Evolutionary conservation across 352 stramenopile species (phyloP).

Genomic region (Blastocystis sp.): DNA sequence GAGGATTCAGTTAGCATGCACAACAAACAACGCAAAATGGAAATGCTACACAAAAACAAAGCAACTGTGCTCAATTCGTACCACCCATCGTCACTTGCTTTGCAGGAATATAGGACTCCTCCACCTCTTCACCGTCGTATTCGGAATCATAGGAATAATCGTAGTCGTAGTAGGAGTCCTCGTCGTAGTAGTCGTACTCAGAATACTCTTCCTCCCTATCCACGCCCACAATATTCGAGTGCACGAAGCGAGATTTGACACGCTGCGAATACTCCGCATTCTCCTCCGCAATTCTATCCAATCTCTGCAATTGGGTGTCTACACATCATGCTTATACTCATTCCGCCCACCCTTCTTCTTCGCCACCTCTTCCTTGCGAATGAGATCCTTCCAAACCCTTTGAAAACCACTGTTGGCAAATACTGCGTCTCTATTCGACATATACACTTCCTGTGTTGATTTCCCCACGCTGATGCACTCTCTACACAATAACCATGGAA

Average conservation of each 20-base stretch:
- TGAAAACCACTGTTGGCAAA: slow-evolving; percentile 8
- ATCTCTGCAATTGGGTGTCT: slow-evolving; percentile 15
- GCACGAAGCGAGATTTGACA: slow-evolving; percentile 1
- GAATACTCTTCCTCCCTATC: background rate
- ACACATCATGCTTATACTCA: background rate
- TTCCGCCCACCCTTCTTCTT: background rate
- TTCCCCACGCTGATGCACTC: no score
- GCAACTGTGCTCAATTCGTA: no score
- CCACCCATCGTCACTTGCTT: no score
- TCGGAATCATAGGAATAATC: background rate
- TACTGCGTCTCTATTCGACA: background rate
- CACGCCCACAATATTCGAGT: slow-evolving; percentile 21
- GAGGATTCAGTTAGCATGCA: no score
- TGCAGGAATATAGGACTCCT: no score
- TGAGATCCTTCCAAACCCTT: background rate
- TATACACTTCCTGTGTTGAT: no score
- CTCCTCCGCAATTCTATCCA: slow-evolving; percentile 17
- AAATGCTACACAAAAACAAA: no score
- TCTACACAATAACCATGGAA: no score
- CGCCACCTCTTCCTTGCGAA: slow-evolving; percentile 8
- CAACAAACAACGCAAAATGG: no score
- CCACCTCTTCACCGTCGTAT: background rate
- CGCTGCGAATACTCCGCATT: slow-evolving; percentile 7
- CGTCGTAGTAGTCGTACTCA: background rate
- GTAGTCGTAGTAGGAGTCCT: background rate